A percentile compares a stretch with the other conserved stretches of the same genome.
phyloP scores from a whole-genome alignment of 2,329 filamentous ascomycete species.

The Chrysoporthe puriensis region DNA sequence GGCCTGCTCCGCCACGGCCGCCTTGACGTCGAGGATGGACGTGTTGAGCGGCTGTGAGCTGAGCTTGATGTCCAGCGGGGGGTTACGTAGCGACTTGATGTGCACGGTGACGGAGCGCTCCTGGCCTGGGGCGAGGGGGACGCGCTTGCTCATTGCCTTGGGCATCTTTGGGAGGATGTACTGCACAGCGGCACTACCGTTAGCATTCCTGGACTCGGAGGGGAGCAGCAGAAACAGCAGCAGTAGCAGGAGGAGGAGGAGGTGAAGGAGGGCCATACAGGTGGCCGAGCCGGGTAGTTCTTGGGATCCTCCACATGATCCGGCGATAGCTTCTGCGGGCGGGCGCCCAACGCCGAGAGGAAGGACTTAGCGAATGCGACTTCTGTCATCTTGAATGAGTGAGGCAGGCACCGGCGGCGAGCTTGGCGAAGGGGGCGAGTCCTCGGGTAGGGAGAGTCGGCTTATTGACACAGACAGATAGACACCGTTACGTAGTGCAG shows the following conservation, averaged over 20 bases:
- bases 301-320: conserved; percentile 90
- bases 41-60: conserved; percentile 66
- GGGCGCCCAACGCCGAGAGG: conserved; percentile 76
- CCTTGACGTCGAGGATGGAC: conserved; percentile 79
- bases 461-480: not conserved
- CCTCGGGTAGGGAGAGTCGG: not conserved
- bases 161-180: conserved; percentile 74
- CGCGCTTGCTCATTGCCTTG: conserved; percentile 44
- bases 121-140: conserved; percentile 53
- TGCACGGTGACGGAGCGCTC: conserved; percentile 60
- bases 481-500: conserved; percentile 24
- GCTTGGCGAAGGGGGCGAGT: not conserved
- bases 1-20: conserved; percentile 65
- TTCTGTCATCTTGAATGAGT: conserved; percentile 70
- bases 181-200: conserved; percentile 45
- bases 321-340: conserved; percentile 78
- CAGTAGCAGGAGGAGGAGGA: conserved; percentile 10
- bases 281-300: conserved; percentile 73
- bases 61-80: conserved; percentile 69
- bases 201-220: not conserved
- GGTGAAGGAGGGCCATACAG: conserved; percentile 58
- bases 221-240: not conserved
- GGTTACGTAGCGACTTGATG: conserved; percentile 79
- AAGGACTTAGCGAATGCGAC: conserved; percentile 83
- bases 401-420: not conserved